phyloP scores from a whole-genome alignment of 2,329 filamentous ascomycete species.

The Fusarium neocosmosporiellum region DNA sequence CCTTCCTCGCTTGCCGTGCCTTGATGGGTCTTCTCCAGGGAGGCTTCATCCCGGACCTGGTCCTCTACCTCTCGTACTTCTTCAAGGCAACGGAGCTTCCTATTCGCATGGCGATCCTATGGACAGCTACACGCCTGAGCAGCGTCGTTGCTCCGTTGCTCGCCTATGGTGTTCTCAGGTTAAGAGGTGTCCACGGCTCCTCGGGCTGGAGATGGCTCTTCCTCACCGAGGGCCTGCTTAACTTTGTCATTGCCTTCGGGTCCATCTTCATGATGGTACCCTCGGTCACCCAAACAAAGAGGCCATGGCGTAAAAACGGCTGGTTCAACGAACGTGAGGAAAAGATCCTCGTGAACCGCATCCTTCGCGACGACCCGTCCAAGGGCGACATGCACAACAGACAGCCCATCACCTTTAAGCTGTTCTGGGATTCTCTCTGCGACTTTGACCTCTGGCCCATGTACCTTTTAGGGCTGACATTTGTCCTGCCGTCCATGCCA shows the following conservation, averaged over 20 bases:
- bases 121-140: background rate
- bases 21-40: slow-evolving; percentile 16
- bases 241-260: background rate
- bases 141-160: background rate
- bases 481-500: background rate
- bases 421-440: slow-evolving; percentile 51
- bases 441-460: background rate
- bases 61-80: slow-evolving; percentile 76
- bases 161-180: background rate
- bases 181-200: background rate
- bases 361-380: slow-evolving; percentile 65
- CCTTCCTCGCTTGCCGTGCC: slow-evolving; percentile 3
- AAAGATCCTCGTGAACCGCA: slow-evolving; percentile 67
- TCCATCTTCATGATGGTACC: background rate
- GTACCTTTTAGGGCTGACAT: background rate
- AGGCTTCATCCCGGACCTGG: slow-evolving; percentile 40
- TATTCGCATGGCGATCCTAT: background rate
- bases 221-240: background rate
- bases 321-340: slow-evolving; percentile 46
- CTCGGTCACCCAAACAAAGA: background rate
- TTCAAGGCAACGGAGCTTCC: slow-evolving; percentile 45
- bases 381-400: slow-evolving; percentile 67
- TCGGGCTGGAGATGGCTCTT: background rate
- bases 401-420: slow-evolving; percentile 58
- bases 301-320: background rate